A percentile compares a stretch with the other conserved stretches of the same genome.
These are phyloP conservation scores for Pichia membranifaciens DNA, from an alignment of 805 yeast species.

Conservation along the genomic window DNA sequence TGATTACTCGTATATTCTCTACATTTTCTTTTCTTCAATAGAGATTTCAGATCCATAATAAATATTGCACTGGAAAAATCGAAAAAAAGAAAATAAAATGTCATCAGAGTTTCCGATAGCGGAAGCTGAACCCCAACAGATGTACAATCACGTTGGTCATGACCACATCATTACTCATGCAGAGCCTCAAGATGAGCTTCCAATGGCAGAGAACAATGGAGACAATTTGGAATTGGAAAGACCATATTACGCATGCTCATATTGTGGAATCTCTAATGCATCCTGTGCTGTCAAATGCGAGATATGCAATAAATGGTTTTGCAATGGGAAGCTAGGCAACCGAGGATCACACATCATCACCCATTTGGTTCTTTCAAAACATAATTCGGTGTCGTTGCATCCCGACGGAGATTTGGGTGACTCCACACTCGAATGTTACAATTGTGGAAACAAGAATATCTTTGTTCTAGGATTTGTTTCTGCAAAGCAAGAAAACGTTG, in stretches of 20 bases:
- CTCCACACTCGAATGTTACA: slow-evolving; percentile 80
- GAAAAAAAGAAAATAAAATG: too few species aligned
- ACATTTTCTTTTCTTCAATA: too few species aligned
- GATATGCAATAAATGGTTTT: slow-evolving; percentile 80
- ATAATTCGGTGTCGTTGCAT: slow-evolving; percentile 68
- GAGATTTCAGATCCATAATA: too few species aligned
- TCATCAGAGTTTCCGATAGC: too few species aligned
- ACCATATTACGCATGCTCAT: slow-evolving; percentile 43
- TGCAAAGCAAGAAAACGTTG: slow-evolving; percentile 80
- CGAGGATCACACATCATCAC: slow-evolving; percentile 70
- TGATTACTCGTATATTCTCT: too few species aligned
- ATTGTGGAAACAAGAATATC: slow-evolving; percentile 77
- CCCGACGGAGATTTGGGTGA: slow-evolving; percentile 83
- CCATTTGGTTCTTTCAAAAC: slow-evolving; percentile 77
- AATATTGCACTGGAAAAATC: too few species aligned
- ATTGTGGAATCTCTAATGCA: slow-evolving; percentile 70
- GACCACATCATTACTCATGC: too few species aligned
- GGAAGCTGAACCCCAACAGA: too few species aligned
- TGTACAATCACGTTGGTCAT: too few species aligned
- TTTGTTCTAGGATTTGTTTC: slow-evolving; percentile 81
- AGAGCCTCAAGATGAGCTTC: too few species aligned
- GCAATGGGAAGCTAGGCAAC: slow-evolving; percentile 61
- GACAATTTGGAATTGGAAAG: background rate
- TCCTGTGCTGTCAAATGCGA: slow-evolving; percentile 69
- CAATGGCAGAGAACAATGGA: too few species aligned